Evolutionary conservation across 345 rosid genomes (phyloP), one percentile per base, ranked within the genome.

Genomic region (Lepidium sativum): DNA sequence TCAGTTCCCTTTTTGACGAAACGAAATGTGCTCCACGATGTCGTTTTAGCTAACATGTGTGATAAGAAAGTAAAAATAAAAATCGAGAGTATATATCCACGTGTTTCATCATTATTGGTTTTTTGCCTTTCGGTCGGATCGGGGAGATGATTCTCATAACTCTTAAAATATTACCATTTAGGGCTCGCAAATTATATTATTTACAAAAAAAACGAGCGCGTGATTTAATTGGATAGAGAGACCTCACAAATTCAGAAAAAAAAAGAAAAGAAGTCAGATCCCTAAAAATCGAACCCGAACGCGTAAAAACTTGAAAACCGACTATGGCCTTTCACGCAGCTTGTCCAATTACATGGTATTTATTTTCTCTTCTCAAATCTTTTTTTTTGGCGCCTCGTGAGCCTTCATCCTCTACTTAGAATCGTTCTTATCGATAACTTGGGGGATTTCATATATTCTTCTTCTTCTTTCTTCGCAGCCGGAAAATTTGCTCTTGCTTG

Each of bases 301-400:
- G 67, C 81, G 67, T 78, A 79, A 68, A 27, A 58, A 60, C 50
- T 60, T 59, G 67, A 40, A 69, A 71, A 71, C 70, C 60, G 71
- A 81, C 86, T 74, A 86, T 88, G 97, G 97, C 97, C 94, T 92
- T 92, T 89, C 97, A 92, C 89, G 96, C 89, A 78, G 98, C 94
- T 89, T 92, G 98, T 85, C 98, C 98, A 86, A 92, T 92, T 84
- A 89, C 98, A 84, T 71, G 76, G 76, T 71, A 71, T 31, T 16
- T 54, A 52, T 52, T 62, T 37, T 27, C 14, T 54, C 21, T 12
- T 34, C 47, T 49, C 38, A 7, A 14, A 37, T 16, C 29, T 27
- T 12, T n/a, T n/a, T 9, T 51, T 64, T 50, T 71, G 38, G 53
- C 70, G 65, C 70, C 64, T 63, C 58, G 15, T 27, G 27, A 53